phyloP scores from a whole-genome alignment of 1,139 yeast genomes.

The Nadsonia starkeyi-henricii region DNA sequence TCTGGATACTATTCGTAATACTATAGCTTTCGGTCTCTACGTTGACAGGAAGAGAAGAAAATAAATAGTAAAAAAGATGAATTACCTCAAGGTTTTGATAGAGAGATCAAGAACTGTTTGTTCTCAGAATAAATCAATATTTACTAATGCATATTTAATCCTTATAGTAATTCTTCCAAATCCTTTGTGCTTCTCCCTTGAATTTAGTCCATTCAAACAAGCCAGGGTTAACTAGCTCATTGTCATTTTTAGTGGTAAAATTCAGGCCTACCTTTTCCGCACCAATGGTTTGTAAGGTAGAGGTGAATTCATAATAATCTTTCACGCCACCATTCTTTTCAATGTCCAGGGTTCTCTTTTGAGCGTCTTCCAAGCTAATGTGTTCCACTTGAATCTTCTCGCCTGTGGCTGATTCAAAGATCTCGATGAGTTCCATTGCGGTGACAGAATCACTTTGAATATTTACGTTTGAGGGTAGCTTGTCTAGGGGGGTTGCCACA shows the following conservation, averaged over 20 bases:
- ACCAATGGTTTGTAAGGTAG: conserved; percentile 16
- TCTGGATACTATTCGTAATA: too few relatives aligned
- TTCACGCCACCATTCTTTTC: conserved; percentile 10
- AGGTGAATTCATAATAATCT: conserved; percentile 9
- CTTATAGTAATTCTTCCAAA: conserved; percentile 2
- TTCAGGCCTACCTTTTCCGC: conserved; percentile 29
- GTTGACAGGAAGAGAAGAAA: too few relatives aligned
- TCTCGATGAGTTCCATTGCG: conserved; percentile 27
- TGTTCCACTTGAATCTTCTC: conserved; percentile 25
- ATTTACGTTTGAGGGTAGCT: conserved; percentile 35
- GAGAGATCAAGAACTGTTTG: too few relatives aligned
- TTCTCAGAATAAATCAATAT: too few relatives aligned
- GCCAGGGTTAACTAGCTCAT: conserved; percentile 42
- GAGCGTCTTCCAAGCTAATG: conserved; percentile 23
- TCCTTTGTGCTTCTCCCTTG: conserved; percentile 8
- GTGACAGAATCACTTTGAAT: conserved; percentile 32
- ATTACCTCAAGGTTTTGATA: too few relatives aligned
- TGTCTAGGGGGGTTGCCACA: conserved; percentile 25
- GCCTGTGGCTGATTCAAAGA: conserved; percentile 30
- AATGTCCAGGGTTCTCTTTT: conserved; percentile 22
- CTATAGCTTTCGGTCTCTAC: too few relatives aligned
- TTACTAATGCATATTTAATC: too few relatives aligned
- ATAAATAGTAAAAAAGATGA: too few relatives aligned
- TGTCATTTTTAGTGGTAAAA: conserved; percentile 25
- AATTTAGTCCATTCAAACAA: conserved; percentile 38